phyloP scores from a whole-genome alignment of 2,329 filamentous ascomycete genomes.

The Balansia obtecta region DNA sequence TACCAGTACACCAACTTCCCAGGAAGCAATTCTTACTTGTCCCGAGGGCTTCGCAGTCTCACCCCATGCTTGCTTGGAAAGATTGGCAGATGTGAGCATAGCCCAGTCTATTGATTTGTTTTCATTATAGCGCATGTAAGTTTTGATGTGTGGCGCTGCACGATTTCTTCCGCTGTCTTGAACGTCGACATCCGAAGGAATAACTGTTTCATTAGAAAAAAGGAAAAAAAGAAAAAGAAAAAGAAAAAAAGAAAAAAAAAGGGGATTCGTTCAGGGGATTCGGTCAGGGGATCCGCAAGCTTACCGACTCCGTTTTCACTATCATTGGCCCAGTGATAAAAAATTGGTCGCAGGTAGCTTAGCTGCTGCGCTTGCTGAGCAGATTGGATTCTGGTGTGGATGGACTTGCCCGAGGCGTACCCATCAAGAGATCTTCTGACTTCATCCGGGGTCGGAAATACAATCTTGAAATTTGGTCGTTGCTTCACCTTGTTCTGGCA shows the following conservation, averaged over 20 bases:
- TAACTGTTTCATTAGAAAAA: slow-evolving; percentile 12
- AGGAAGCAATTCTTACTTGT: slow-evolving; percentile 63
- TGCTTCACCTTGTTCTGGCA: slow-evolving; percentile 17
- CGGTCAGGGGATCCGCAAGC: neutral
- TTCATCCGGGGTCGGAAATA: slow-evolving; percentile 73
- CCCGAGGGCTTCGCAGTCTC: slow-evolving; percentile 42
- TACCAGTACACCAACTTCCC: slow-evolving; percentile 71
- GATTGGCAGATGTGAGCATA: slow-evolving; percentile 77
- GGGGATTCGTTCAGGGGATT: too few species aligned
- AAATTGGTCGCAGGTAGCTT: slow-evolving; percentile 53
- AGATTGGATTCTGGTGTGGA: slow-evolving; percentile 69
- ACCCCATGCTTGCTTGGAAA: slow-evolving; percentile 86
- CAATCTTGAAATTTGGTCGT: slow-evolving; percentile 48
- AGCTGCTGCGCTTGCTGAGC: slow-evolving; percentile 62
- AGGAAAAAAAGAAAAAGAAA: neutral
- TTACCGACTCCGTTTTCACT: slow-evolving; percentile 19
- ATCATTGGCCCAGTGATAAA: slow-evolving; percentile 68
- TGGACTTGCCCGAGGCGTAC: slow-evolving; percentile 64
- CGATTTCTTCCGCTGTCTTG: slow-evolving; percentile 47
- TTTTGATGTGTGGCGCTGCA: slow-evolving; percentile 83
- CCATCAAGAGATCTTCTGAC: slow-evolving; percentile 67
- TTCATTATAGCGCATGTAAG: slow-evolving; percentile 58
- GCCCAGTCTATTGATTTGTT: slow-evolving; percentile 62
- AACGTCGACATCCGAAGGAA: slow-evolving; percentile 11
- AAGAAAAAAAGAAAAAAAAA: neutral